Conservation (phyloP, 495 filamentous ascomycete species). For the Annulohypoxylon nitens region DNA sequence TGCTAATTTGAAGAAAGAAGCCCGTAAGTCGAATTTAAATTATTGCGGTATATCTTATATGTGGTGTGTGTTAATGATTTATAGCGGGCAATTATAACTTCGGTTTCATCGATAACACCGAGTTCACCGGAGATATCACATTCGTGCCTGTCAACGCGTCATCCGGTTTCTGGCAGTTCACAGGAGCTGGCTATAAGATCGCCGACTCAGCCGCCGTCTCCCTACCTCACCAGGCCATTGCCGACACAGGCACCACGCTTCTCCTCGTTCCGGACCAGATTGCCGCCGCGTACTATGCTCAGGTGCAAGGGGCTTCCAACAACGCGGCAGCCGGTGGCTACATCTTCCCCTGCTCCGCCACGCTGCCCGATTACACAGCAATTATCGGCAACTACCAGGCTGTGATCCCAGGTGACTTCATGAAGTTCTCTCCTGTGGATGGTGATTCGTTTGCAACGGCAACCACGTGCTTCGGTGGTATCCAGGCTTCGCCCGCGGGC, state of each 20-base stretch:
- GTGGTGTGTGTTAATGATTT: conserved; percentile 12
- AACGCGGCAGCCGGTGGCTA: conserved; percentile 74
- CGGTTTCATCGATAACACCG: conserved; percentile 69
- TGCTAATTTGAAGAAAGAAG: conserved; percentile 74
- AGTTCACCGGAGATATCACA: conserved; percentile 72
- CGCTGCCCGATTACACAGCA: conserved; percentile 73
- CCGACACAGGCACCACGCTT: conserved; percentile 80
- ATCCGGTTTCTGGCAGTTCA: conserved; percentile 82
- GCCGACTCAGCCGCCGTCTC: conserved; percentile 52
- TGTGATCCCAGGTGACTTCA: conserved; percentile 69
- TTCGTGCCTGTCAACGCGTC: conserved; percentile 71
- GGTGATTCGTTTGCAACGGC: conserved; percentile 54
- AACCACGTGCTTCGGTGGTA: conserved; percentile 73
- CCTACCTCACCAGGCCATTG: conserved; percentile 59
- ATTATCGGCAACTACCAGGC: conserved; percentile 68
- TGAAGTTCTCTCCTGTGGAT: conserved; percentile 69
- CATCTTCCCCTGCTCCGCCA: conserved; percentile 72
- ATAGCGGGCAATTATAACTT: conserved; percentile 75
- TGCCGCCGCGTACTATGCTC: conserved; percentile 74
- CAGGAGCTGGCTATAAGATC: conserved; percentile 70
- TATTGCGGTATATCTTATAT: not conserved
- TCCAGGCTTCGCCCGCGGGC: conserved; percentile 70
- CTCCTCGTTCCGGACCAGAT: conserved; percentile 71
- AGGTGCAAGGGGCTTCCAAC: conserved; percentile 69
- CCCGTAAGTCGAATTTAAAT: conserved; percentile 52